Base-by-base conservation (phyloP, 768 basidiomycete species). In the Leccinum sublutescens region DNA sequence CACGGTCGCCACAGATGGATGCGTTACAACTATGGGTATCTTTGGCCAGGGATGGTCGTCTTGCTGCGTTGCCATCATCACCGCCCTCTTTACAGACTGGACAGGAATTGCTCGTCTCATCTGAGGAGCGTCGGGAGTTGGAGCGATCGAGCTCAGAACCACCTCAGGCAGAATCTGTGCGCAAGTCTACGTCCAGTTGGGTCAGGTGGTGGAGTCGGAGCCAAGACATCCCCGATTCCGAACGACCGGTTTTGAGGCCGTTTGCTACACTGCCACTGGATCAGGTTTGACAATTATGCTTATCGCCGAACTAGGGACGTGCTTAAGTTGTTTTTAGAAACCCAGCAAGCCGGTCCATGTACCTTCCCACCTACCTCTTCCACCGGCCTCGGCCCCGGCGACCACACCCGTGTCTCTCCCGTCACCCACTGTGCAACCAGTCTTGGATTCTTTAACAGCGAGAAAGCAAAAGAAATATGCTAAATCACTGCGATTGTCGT, bases 401-500 rank as follows among this genome's bases (percentile, higher is more conserved):
- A 80, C 79, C 10, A 81, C 80, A 11, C 81, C 82, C n/a, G 60
- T 67, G 14, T 45, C 36, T 21, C 36, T 45, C 10, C 56, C 5
- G 43, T 66, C 73, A 17, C 71, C 69, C 3, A 50, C 53, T 68
- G 62, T 66, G 68, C 55, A 65, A 57, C 74, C 79, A 15, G 59
- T 72, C 12, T 49, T 62, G 23, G 59, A 66, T 38, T 19, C 59
- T n/a, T 49, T 58, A 23, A 36, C 53, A 1, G 45, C 48, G 4
- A 47, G 50, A 34, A 65, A 60, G 23, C 62, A 67, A 54, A 84
- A 83, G 69, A 88, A 83, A 67, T 98, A 84, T 69, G 95, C 91
- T 9, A 98, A 99, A 78, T 94, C 96, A 0, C 74, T 99, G 59
- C 83, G 97, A 6, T 75, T 99, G 59, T 94, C 95, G 0, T 97